phyloP scores from a whole-genome alignment of 352 stramenopile species.

The Pythium periplocum region DNA sequence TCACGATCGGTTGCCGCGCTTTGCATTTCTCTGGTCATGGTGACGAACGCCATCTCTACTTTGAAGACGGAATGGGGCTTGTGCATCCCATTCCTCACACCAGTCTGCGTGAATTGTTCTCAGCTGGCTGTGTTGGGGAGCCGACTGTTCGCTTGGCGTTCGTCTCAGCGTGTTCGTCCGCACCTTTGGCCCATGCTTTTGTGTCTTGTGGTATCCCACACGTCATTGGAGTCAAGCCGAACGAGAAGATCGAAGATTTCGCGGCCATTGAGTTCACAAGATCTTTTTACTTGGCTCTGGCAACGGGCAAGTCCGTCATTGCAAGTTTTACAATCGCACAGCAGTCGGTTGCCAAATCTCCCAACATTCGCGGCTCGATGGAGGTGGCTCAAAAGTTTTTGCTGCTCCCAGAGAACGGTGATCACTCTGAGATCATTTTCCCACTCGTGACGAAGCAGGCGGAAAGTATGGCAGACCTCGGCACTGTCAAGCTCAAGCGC shows the following conservation, averaged over 20 bases:
- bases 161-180: constrained; percentile 75
- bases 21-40: constrained; percentile 96
- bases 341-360: constrained; percentile 67
- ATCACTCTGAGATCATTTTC: constrained; percentile 83
- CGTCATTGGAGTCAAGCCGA: constrained; percentile 85
- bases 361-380: constrained; percentile 66
- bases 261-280: constrained; percentile 83
- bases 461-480: constrained; percentile 35
- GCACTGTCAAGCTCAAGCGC: constrained; percentile 40
- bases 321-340: constrained; percentile 72
- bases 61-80: constrained; percentile 90
- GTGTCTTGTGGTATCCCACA: constrained; percentile 87
- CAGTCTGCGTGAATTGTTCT: constrained; percentile 66
- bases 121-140: constrained; percentile 24
- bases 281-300: constrained; percentile 75
- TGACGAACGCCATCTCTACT: constrained; percentile 89
- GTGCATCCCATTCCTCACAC: constrained; percentile 75
- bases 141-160: constrained; percentile 60
- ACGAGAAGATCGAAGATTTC: constrained; percentile 85
- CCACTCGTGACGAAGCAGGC: constrained; percentile 50
- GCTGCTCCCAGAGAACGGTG: constrained; percentile 62
- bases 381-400: constrained; percentile 75
- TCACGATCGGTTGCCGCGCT: constrained; percentile 88
- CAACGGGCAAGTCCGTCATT: constrained; percentile 64
- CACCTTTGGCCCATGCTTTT: constrained; percentile 77